Evolutionary conservation across 441 rosid genomes (phyloP).

Genomic region (Croton setiger): DNA sequence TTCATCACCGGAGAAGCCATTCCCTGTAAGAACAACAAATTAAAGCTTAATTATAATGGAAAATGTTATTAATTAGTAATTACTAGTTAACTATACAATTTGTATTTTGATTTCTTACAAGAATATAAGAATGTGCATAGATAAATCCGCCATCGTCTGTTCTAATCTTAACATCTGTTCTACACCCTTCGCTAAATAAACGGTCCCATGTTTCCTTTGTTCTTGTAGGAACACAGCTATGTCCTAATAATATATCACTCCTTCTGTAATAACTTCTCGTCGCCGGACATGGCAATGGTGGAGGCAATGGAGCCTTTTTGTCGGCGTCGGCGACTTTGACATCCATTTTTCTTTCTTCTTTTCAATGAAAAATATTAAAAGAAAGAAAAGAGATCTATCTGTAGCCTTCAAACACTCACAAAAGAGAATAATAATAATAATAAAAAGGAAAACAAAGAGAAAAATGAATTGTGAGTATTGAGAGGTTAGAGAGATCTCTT

Average conservation of each 20-base stretch:
- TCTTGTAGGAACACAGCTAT: constrained; percentile 33
- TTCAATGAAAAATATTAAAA: background rate
- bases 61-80: background rate
- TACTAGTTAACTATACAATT: background rate
- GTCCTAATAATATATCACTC: constrained; percentile 23
- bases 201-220: constrained; percentile 66
- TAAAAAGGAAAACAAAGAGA: background rate
- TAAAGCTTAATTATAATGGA: background rate
- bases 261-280: constrained; percentile 20
- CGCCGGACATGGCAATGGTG: constrained; percentile 42
- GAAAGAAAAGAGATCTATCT: constrained; percentile 11
- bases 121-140: constrained; percentile 66
- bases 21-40: constrained; percentile 40
- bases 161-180: constrained; percentile 58
- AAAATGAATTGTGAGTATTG: background rate
- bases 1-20: constrained; percentile 77
- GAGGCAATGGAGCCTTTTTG: constrained; percentile 37
- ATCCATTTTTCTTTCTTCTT: constrained; percentile 25
- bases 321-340: constrained; percentile 3
- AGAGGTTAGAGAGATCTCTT: constrained; percentile 4
- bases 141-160: constrained; percentile 51
- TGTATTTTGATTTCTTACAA: constrained; percentile 44
- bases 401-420: background rate
- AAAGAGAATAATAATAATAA: no score
- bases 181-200: constrained; percentile 70